Evolutionary conservation across 495 filamentous ascomycete species (phyloP).

Genomic region (Xylaria nigripes): DNA sequence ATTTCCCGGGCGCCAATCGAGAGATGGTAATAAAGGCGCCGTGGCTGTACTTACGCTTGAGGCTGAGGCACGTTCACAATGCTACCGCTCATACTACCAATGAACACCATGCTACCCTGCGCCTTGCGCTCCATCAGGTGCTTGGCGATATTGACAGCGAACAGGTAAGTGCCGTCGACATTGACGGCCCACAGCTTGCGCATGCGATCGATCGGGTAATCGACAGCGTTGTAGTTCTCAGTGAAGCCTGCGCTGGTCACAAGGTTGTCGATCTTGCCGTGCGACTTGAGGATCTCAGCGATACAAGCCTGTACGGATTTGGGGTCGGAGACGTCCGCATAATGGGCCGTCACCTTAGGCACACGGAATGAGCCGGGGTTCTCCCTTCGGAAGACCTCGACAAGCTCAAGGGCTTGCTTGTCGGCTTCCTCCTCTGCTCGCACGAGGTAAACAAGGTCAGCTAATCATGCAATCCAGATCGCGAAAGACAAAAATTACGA

Average conservation of each 20-base stretch:
- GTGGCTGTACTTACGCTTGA: constrained; percentile 49
- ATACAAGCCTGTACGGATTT: constrained; percentile 67
- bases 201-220: constrained; percentile 80
- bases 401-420: constrained; percentile 60
- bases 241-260: constrained; percentile 95
- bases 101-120: constrained; percentile 83
- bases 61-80: constrained; percentile 95
- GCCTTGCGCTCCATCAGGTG: constrained; percentile 78
- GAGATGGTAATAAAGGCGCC: not conserved
- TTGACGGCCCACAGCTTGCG: constrained; percentile 92
- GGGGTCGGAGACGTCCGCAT: constrained; percentile 72
- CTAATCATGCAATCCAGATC: not conserved
- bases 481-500: not conserved
- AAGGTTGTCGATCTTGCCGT: constrained; percentile 80
- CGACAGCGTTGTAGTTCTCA: constrained; percentile 87
- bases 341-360: constrained; percentile 83
- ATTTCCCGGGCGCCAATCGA: not conserved
- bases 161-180: constrained; percentile 88
- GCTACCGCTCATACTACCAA: constrained; percentile 86
- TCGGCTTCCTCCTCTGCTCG: constrained; percentile 71
- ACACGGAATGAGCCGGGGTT: constrained; percentile 58
- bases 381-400: constrained; percentile 64
- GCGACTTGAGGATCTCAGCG: constrained; percentile 55
- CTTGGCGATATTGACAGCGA: constrained; percentile 74
- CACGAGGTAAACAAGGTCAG: not conserved